Conservation (phyloP, 768 basidiomycete species). For the Amylocystis lapponica region DNA sequence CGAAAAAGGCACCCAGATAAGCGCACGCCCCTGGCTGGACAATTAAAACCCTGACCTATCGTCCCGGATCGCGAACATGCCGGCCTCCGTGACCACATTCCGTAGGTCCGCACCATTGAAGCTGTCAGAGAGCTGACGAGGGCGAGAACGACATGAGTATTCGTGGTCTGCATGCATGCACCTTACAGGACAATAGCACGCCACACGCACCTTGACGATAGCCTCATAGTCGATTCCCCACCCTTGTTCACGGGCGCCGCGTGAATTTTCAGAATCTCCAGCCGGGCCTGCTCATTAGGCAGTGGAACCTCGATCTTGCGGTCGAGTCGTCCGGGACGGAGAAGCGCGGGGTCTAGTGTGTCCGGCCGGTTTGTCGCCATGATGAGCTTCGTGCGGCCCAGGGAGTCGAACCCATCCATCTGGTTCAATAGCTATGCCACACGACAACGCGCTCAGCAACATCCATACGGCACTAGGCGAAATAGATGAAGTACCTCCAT, state of each 20-base stretch:
- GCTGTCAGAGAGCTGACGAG: conserved; percentile 65
- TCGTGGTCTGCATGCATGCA: neutral
- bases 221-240: conserved; percentile 98
- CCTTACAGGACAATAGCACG: neutral
- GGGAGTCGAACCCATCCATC: conserved; percentile 99
- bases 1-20: neutral
- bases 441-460: no score
- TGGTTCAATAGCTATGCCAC: conserved; percentile 94
- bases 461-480: neutral
- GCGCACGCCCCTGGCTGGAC: no score
- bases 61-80: conserved; percentile 98
- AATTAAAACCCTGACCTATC: conserved; percentile 76
- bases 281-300: conserved; percentile 92
- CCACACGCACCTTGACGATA: conserved; percentile 75
- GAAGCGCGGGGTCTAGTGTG: conserved; percentile 92
- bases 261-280: conserved; percentile 98
- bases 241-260: conserved; percentile 90
- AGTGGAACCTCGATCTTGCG: conserved; percentile 97
- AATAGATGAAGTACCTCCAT: conserved; percentile 66
- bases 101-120: conserved; percentile 97
- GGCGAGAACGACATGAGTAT: neutral
- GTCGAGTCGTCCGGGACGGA: conserved; percentile 94
- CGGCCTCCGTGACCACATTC: conserved; percentile 92
- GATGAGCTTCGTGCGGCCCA: conserved; percentile 93
- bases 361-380: conserved; percentile 99